phyloP scores from a whole-genome alignment of 768 basidiomycete genomes.

The Kwoniella shandongensis region DNA sequence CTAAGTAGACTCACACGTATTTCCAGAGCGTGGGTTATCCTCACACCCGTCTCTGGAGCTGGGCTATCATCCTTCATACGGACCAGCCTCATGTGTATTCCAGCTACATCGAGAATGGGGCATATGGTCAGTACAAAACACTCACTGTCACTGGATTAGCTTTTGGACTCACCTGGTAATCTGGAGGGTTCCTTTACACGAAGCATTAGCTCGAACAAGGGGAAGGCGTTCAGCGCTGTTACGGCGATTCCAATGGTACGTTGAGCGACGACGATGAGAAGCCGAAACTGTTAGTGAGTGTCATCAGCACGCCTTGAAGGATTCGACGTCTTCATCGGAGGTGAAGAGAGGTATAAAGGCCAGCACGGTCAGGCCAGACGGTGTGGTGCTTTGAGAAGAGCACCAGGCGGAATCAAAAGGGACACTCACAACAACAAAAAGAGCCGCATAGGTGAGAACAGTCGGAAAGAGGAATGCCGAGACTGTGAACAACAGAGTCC shows the following conservation, averaged over 20 bases:
- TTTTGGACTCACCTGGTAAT: conserved; percentile 65
- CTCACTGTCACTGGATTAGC: not conserved
- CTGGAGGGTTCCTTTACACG: conserved; percentile 78
- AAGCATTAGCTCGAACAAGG: conserved; percentile 82
- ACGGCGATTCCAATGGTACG: conserved; percentile 66
- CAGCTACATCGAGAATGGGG: conserved; percentile 1
- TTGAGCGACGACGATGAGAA: conserved; percentile 63
- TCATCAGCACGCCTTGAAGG: not conserved
- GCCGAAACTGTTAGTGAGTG: conserved; percentile 56
- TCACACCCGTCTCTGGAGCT: not conserved
- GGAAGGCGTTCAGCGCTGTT: conserved; percentile 86
- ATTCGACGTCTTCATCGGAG: too few species aligned
- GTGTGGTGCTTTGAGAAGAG: not conserved
- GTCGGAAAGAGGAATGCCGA: conserved; percentile 61
- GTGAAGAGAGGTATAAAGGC: not conserved
- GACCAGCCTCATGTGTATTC: conserved; percentile 11
- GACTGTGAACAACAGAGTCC: conserved; percentile 61
- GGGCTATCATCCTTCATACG: not conserved
- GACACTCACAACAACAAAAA: conserved; percentile 68
- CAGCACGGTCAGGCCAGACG: too few species aligned
- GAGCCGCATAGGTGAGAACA: conserved; percentile 75
- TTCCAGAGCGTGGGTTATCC: conserved; percentile 10
- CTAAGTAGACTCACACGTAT: conserved; percentile 12
- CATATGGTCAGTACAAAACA: not conserved
- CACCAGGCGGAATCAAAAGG: too few species aligned